phyloP scores from a whole-genome alignment of 106 monocot genomes.

The Cymbidium sinense region DNA sequence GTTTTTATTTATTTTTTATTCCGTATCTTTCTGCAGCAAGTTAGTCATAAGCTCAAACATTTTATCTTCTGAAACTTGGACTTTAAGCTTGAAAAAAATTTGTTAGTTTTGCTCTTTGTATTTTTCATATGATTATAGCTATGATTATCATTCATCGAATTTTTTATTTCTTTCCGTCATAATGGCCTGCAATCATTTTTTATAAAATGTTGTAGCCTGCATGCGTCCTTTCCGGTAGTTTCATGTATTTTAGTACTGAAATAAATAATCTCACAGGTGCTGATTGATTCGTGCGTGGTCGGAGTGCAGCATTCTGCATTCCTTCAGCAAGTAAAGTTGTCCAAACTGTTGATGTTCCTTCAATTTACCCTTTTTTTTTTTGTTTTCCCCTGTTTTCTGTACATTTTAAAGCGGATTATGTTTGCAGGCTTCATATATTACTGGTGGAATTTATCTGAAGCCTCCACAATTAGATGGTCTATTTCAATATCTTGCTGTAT shows the following conservation, averaged over 20 bases:
- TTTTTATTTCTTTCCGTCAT: not conserved
- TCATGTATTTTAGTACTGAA: not conserved
- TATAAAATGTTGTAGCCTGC: not conserved
- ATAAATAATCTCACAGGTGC: slow-evolving; percentile 50
- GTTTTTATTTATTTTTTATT: too few species aligned
- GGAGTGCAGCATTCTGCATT: slow-evolving; percentile 91
- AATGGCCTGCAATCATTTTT: not conserved
- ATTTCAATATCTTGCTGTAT: slow-evolving; percentile 85
- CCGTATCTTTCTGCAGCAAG: too few species aligned
- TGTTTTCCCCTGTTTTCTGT: not conserved
- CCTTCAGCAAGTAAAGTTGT: slow-evolving; percentile 72
- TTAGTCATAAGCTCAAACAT: too few species aligned
- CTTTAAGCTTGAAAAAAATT: not conserved
- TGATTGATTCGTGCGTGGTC: slow-evolving; percentile 90
- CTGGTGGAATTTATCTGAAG: slow-evolving; percentile 96
- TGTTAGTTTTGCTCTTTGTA: not conserved
- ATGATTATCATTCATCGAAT: not conserved
- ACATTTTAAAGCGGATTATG: not conserved
- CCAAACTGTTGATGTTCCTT: not conserved
- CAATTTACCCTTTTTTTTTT: not conserved
- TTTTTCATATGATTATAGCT: not conserved
- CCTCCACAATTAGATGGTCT: slow-evolving; percentile 84
- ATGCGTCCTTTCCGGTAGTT: not conserved
- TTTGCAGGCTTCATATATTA: slow-evolving; percentile 96
- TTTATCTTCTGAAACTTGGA: too few species aligned